phyloP scores from a whole-genome alignment of 2,329 filamentous ascomycete species.

The Colletotrichum chrysophilum region DNA sequence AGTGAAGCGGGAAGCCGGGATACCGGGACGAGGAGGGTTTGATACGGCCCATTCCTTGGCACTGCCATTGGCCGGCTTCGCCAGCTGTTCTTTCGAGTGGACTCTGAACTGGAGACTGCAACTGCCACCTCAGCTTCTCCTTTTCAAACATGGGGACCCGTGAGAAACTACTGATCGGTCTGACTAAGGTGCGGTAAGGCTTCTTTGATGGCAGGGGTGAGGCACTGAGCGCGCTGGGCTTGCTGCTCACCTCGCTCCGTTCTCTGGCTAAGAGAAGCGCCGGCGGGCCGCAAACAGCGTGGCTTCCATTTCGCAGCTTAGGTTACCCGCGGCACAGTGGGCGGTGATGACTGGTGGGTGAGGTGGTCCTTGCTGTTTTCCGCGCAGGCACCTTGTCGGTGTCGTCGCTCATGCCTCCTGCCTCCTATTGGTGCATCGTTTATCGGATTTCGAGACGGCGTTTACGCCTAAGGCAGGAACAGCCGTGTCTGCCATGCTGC shows the following conservation, averaged over 20 bases:
- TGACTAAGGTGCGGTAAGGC: conserved; percentile 1
- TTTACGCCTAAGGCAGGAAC: not conserved
- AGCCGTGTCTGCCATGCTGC: not conserved
- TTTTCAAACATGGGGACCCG: conserved; percentile 12
- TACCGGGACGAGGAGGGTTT: conserved; percentile 14
- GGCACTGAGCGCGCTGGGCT: conserved; percentile 11
- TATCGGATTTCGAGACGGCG: not conserved
- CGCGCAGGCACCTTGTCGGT: not conserved
- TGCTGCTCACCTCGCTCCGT: conserved; percentile 1
- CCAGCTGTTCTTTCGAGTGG: not conserved
- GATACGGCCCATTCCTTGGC: not conserved
- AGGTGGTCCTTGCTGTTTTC: not conserved
- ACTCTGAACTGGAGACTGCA: not conserved
- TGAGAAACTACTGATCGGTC: conserved; percentile 5
- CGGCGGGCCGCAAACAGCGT: conserved; percentile 14
- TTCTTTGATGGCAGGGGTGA: not conserved
- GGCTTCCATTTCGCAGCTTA: not conserved
- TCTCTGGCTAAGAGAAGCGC: conserved; percentile 16
- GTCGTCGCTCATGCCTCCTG: not conserved
- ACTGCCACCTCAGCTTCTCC: conserved; percentile 17
- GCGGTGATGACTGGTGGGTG: not conserved
- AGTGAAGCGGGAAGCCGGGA: conserved; percentile 16
- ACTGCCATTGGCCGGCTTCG: not conserved
- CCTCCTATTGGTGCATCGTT: not conserved
- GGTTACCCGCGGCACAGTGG: not conserved